A percentile compares a stretch with the other conserved stretches of the same genome.
These are phyloP conservation scores for Madurella mycetomatis DNA, from an alignment of 2,329 filamentous ascomycete species.

Conservation along the genomic window DNA sequence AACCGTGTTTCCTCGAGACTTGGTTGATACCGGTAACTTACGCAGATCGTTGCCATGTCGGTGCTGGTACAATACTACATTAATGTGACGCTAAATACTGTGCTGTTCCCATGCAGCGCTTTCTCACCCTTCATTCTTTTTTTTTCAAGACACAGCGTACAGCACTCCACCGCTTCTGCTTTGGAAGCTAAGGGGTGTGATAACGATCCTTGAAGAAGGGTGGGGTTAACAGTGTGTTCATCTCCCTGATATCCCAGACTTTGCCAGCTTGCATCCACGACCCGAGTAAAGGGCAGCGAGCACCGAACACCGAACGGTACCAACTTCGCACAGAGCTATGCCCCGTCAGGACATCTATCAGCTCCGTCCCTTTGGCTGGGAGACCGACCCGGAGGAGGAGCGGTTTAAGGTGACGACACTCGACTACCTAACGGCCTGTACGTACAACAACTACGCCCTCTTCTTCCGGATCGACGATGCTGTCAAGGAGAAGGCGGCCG, in stretches of 20 bases:
- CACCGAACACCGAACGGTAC: too few species aligned
- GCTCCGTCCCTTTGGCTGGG: slow-evolving; percentile 33
- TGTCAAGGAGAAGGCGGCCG: slow-evolving; percentile 26
- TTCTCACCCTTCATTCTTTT: too few species aligned
- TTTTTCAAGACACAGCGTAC: not conserved
- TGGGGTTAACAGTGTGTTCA: too few species aligned
- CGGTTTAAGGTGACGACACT: slow-evolving; percentile 35
- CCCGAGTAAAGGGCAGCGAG: too few species aligned
- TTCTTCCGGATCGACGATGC: slow-evolving; percentile 32
- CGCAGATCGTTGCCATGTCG: too few species aligned
- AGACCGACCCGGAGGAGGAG: slow-evolving; percentile 34
- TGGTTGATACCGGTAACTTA: too few species aligned
- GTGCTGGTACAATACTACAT: too few species aligned
- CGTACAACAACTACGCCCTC: slow-evolving; percentile 37
- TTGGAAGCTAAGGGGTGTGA: not conserved
- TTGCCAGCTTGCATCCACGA: not conserved
- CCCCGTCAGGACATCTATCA: not conserved
- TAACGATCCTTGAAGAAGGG: too few species aligned
- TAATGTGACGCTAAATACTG: too few species aligned
- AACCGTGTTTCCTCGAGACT: too few species aligned
- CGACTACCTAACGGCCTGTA: slow-evolving; percentile 31
- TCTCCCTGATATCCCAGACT: not conserved
- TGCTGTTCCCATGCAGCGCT: too few species aligned
- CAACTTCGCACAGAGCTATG: not conserved
- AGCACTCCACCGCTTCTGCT: not conserved